phyloP scores from a whole-genome alignment of 2,329 filamentous ascomycete species.

The Neonectria punicea region DNA sequence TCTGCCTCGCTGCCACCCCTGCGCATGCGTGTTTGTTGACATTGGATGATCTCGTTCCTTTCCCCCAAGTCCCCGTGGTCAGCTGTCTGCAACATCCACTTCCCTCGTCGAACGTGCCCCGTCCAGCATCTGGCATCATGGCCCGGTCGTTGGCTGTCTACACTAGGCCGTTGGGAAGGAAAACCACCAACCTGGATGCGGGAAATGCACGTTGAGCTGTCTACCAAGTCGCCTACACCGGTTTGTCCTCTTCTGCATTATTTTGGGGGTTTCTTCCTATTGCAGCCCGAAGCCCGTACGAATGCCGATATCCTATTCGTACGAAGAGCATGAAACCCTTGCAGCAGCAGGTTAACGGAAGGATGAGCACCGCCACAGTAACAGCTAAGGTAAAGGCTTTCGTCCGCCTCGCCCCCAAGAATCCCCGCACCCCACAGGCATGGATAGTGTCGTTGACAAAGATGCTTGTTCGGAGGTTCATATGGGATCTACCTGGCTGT shows the following conservation, averaged over 20 bases:
- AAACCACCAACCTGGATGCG: constrained; percentile 41
- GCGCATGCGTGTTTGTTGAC: constrained; percentile 31
- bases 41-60: constrained; percentile 34
- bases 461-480: neutral
- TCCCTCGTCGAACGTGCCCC: neutral
- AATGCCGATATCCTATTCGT: neutral
- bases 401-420: neutral
- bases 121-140: constrained; percentile 6
- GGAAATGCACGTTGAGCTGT: constrained; percentile 26
- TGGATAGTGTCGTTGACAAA: neutral
- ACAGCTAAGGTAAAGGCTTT: neutral
- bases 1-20: constrained; percentile 34
- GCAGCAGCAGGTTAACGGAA: constrained; percentile 9
- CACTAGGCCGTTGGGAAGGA: constrained; percentile 3
- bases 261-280: neutral
- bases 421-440: constrained; percentile 2
- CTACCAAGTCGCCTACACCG: neutral
- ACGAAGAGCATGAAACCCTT: constrained; percentile 9
- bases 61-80: constrained; percentile 12
- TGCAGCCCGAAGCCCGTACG: neutral
- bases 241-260: neutral
- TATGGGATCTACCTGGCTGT: neutral
- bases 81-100: neutral
- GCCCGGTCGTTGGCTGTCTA: constrained; percentile 18
- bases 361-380: constrained; percentile 11